Evolutionary conservation across 2,329 filamentous ascomycete species (phyloP), one percentile per base, ranked within the genome.

Genomic region (Neofusicoccum kwambonambiense): DNA sequence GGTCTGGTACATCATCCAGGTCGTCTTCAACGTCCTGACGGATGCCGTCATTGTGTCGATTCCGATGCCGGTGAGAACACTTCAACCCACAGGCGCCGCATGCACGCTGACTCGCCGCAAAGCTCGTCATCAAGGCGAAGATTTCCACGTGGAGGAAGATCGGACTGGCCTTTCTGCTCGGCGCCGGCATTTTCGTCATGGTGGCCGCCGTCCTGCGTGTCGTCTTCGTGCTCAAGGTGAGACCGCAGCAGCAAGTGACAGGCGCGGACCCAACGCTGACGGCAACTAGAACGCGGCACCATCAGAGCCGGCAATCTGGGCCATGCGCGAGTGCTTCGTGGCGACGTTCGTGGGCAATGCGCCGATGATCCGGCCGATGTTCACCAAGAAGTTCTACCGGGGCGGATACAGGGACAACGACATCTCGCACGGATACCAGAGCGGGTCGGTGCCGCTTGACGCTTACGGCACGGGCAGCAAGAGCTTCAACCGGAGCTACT

Each of bases 291-390:
- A 67, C 60, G 67, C 37, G 19, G 66, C 39, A 67, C 64, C 39
- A 61, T 57, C 52, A 0, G 52, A 57, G 13, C 52, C 68, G 12
- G 77, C 77, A 0, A 72, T 79, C 17, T 79, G 78, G 78, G 78
- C 76, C 2, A 73, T 76, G 35, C 74, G 76, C 12, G 77, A 79
- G 65, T 75, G 77, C 61, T 72, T 75, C 22, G 73, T 79, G 9
- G 76, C 74, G 2, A 74, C 79, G 37, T 71, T 78, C 1, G 74
- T 78, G 1, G 75, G 75, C 3, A 74, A 79, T 42, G 73, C 76
- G 0, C 76, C 77, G 1, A 75, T 79, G 68, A 69, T 78, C 0
- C 69, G 70, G 0, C 75, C 76, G 27, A 19, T 70, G 13, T 67
- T 69, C 51, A 67, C 68, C 17, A 35, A 52, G 19, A 64, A 65